Conservation (phyloP, 306 rosid genomes). For the Sechiopsis laciniata region DNA sequence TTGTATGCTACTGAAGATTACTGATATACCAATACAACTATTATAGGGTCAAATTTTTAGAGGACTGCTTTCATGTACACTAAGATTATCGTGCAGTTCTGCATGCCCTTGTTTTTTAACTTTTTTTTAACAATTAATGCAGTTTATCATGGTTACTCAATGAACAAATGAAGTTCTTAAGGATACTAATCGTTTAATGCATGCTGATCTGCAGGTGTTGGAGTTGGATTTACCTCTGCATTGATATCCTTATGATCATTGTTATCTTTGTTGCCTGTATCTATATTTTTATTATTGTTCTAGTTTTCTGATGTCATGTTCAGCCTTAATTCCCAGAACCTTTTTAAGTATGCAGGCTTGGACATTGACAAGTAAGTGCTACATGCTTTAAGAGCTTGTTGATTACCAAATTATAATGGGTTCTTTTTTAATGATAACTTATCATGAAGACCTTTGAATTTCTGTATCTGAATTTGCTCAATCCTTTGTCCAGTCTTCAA, state of each 20-base stretch:
- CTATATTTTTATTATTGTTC: slow-evolving; percentile 17
- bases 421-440: background rate
- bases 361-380: slow-evolving; percentile 88
- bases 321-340: slow-evolving; percentile 74
- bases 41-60: background rate
- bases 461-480: slow-evolving; percentile 20
- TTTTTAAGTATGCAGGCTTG: slow-evolving; percentile 97
- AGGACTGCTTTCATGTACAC: background rate
- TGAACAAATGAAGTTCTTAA: background rate
- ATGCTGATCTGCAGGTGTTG: slow-evolving; percentile 70
- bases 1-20: slow-evolving; percentile 3
- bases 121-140: slow-evolving; percentile 4
- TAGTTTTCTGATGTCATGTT: slow-evolving; percentile 16
- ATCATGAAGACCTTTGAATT: slow-evolving; percentile 5
- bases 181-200: slow-evolving; percentile 15
- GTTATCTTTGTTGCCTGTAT: slow-evolving; percentile 23
- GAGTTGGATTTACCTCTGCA: slow-evolving; percentile 96
- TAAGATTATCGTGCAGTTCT: background rate
- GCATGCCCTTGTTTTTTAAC: background rate
- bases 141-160: background rate
- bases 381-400: slow-evolving; percentile 18
- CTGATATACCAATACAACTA: background rate
- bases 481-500: slow-evolving; percentile 67
- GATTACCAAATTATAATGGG: slow-evolving; percentile 1
- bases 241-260: slow-evolving; percentile 69